Evolutionary conservation across 768 basidiomycete species (phyloP).

Genomic region (Terana coerulea): DNA sequence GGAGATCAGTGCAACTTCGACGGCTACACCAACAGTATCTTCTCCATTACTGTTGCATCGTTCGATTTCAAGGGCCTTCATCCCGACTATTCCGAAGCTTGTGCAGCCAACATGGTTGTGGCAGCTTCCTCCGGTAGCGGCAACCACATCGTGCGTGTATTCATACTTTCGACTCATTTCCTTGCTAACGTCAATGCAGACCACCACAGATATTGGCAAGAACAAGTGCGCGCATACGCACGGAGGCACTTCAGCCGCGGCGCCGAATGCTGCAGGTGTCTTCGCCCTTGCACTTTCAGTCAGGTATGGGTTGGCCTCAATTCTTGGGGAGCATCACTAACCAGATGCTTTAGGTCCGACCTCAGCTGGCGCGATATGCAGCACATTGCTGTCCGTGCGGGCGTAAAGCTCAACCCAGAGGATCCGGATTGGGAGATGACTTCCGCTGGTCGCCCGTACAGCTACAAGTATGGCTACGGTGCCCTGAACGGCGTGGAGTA

Average conservation of each 20-base stretch:
- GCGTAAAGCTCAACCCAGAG: conserved; percentile 73
- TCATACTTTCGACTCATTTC: conserved; percentile 1
- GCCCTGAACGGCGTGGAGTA: conserved; percentile 79
- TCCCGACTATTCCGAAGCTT: conserved; percentile 97
- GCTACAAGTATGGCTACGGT: conserved; percentile 97
- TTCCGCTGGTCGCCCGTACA: conserved; percentile 59
- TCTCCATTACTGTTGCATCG: conserved; percentile 93
- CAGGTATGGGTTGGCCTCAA: conserved; percentile 20
- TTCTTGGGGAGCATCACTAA: background rate
- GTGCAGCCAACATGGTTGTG: conserved; percentile 95
- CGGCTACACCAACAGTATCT: conserved; percentile 98
- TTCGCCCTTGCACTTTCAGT: conserved; percentile 89
- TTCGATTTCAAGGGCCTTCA: conserved; percentile 91
- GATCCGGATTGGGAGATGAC: conserved; percentile 95
- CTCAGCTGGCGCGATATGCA: conserved; percentile 97
- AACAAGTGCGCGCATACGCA: conserved; percentile 77
- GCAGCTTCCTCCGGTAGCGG: conserved; percentile 95
- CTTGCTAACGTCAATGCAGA: conserved; percentile 43
- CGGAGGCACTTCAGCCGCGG: conserved; percentile 97
- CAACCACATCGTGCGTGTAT: conserved; percentile 76
- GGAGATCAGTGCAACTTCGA: conserved; percentile 99
- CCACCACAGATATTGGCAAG: conserved; percentile 91
- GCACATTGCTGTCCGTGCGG: conserved; percentile 77
- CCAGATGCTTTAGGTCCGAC: conserved; percentile 64
- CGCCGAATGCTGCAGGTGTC: conserved; percentile 93